A percentile compares a stretch with the other conserved stretches of the same genome.
phyloP scores from a whole-genome alignment of 768 basidiomycete genomes.

The Trametes cubensis region DNA sequence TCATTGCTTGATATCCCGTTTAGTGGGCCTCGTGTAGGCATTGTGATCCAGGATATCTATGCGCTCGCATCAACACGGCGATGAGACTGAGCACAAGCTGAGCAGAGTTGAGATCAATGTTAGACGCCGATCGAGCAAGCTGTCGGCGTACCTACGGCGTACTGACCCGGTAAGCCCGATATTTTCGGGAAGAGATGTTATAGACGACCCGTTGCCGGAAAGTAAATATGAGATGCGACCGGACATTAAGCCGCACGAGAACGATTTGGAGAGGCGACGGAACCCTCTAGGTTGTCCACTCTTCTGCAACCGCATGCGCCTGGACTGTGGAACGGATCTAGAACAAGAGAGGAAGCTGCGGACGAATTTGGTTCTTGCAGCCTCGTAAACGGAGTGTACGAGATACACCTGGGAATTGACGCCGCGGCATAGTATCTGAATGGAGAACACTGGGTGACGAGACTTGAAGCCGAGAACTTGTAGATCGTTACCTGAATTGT shows the following conservation, averaged over 20 bases:
- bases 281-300: no score
- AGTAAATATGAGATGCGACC: neutral
- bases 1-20: no score
- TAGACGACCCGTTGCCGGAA: neutral
- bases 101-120: no score
- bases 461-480: neutral
- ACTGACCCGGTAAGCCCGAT: neutral
- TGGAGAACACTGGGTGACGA: neutral
- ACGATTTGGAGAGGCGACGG: no score
- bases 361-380: no score
- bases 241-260: neutral
- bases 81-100: no score
- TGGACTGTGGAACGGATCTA: no score
- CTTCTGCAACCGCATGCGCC: no score
- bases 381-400: neutral
- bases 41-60: no score
- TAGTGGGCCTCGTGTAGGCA: no score
- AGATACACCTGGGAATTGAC: neutral
- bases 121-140: neutral
- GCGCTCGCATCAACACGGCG: no score
- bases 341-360: no score
- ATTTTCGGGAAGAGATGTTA: neutral
- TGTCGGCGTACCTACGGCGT: neutral
- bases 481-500: constrained; percentile 1
- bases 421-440: neutral